Percentiles rank a stretch among this genome's conserved stretches.
phyloP scores from a whole-genome alignment of 208 protist genomes.

The Trypanosoma congolense region DNA sequence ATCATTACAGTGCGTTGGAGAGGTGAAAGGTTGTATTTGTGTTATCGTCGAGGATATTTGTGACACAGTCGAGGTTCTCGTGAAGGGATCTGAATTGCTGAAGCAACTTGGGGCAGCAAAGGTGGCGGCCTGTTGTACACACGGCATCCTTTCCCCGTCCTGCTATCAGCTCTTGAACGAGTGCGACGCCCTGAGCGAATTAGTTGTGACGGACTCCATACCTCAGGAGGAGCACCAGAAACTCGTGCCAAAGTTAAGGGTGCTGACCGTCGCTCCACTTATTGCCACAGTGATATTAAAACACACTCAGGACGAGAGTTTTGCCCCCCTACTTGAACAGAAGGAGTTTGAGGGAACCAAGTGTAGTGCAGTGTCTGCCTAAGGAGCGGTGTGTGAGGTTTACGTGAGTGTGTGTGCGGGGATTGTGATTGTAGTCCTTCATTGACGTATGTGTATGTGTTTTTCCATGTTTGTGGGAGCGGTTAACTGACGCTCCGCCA shows the following conservation, averaged over 20 bases:
- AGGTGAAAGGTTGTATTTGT: conserved; percentile 88
- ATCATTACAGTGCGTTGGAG: conserved; percentile 92
- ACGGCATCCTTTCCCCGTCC: conserved; percentile 90
- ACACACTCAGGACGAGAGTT: conserved; percentile 63
- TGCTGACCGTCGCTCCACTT: conserved; percentile 86
- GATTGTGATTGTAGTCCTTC: no score
- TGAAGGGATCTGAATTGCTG: conserved; percentile 90
- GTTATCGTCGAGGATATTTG: conserved; percentile 96
- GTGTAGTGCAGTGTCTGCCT: neutral
- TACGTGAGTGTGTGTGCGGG: no score
- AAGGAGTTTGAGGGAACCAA: neutral
- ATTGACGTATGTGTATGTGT: no score
- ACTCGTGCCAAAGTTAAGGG: conserved; percentile 76
- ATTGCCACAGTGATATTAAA: conserved; percentile 76
- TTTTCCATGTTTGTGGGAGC: no score
- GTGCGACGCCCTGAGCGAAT: conserved; percentile 74
- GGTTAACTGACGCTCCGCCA: no score
- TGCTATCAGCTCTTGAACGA: conserved; percentile 86
- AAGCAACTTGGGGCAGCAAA: conserved; percentile 86
- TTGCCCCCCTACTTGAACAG: conserved; percentile 61
- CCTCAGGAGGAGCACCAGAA: conserved; percentile 79
- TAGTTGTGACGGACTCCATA: conserved; percentile 93
- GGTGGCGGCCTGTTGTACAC: conserved; percentile 92
- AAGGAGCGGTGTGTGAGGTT: no score
- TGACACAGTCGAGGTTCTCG: conserved; percentile 94